Evolutionary conservation across 2,329 filamentous ascomycete genomes (phyloP).

Genomic region (Cladophialophora chaetospira): DNA sequence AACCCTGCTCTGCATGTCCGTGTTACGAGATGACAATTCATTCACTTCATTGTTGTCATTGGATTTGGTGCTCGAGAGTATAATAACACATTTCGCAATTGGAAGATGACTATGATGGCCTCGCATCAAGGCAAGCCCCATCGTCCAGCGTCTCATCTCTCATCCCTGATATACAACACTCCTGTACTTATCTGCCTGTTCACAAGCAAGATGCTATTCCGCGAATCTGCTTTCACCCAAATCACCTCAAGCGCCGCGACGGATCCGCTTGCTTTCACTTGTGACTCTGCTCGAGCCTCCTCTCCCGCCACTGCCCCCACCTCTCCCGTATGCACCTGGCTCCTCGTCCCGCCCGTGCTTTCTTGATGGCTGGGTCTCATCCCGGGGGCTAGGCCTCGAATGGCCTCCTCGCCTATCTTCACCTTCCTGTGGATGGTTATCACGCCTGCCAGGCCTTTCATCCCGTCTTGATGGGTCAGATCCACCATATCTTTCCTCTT

Average conservation of each 20-base stretch:
- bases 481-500: conserved; percentile 25
- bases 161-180: conserved; percentile 9
- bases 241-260: conserved; percentile 41
- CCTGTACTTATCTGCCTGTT: background rate
- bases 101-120: conserved; percentile 2
- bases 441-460: conserved; percentile 22
- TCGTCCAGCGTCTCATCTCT: background rate
- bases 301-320: conserved; percentile 35
- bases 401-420: conserved; percentile 27
- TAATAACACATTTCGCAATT: conserved; percentile 12
- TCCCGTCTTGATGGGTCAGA: conserved; percentile 17
- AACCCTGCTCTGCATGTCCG: too few relatives aligned
- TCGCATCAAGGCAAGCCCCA: background rate
- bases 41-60: background rate
- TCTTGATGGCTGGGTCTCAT: conserved; percentile 41
- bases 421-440: conserved; percentile 19
- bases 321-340: conserved; percentile 36
- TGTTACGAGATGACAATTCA: too few relatives aligned
- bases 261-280: conserved; percentile 45
- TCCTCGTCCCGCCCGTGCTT: conserved; percentile 38
- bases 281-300: conserved; percentile 44
- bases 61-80: background rate
- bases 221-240: background rate
- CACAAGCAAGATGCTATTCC: background rate
- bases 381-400: conserved; percentile 32